phyloP scores from a whole-genome alignment of 176 grass and related monocot species.

The Poa annua region DNA sequence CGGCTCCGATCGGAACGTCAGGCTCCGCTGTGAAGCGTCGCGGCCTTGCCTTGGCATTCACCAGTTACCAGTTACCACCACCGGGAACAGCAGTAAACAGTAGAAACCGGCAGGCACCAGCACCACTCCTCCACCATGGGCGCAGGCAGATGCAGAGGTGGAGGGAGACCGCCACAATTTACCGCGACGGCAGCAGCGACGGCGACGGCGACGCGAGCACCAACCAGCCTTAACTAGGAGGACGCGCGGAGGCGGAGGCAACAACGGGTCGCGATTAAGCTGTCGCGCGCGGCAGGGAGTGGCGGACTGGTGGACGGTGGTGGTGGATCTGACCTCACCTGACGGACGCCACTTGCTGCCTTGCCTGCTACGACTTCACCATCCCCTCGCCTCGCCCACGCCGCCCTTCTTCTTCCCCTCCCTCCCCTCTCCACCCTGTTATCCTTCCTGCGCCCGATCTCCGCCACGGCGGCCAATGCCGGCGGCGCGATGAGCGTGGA shows the following conservation, averaged over 20 bases:
- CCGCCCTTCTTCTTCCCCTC: background rate
- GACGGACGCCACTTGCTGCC: constrained; percentile 21
- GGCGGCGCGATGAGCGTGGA: constrained; percentile 70
- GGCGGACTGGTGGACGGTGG: constrained; percentile 20
- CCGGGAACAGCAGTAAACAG: constrained; percentile 29
- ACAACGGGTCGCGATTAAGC: constrained; percentile 49
- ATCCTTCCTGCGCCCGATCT: constrained; percentile 11
- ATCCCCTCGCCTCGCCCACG: background rate
- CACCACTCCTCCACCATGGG: constrained; percentile 4
- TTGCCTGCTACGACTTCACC: constrained; percentile 31
- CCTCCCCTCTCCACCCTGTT: background rate
- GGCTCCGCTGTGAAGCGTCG: background rate
- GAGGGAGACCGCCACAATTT: background rate
- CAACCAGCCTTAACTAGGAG: constrained; percentile 53
- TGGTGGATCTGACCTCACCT: constrained; percentile 68
- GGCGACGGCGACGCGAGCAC: constrained; percentile 23
- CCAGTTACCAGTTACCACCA: background rate
- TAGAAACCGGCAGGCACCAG: constrained; percentile 35
- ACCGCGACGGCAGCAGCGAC: constrained; percentile 18
- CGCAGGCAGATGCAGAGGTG: background rate
- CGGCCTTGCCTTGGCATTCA: background rate
- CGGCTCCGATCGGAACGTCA: background rate
- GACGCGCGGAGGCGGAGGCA: constrained; percentile 25
- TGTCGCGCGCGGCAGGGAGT: constrained; percentile 34
- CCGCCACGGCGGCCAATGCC: constrained; percentile 49